Conservation (phyloP, 2,329 filamentous ascomycete species). For the Paraconiothyrium brasiliense region DNA sequence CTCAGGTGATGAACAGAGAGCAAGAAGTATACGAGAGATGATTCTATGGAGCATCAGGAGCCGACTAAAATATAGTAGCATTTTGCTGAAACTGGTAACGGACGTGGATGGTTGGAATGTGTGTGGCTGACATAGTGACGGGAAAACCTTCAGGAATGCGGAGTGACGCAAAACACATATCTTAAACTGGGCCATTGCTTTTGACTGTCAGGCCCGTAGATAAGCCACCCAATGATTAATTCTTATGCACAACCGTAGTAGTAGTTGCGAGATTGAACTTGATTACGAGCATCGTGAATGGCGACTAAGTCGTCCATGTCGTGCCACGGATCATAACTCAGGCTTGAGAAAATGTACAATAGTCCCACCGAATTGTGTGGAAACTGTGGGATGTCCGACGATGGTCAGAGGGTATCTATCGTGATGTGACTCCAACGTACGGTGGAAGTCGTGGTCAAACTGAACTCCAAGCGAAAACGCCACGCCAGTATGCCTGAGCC, state of each 20-base stretch:
- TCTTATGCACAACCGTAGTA: not conserved
- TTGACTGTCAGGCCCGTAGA: not conserved
- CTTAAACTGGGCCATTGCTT: not conserved
- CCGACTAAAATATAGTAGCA: not conserved
- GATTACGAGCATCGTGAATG: not conserved
- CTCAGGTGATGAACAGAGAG: constrained; percentile 1
- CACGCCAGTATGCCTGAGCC: constrained; percentile 12
- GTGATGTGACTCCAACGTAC: constrained; percentile 27
- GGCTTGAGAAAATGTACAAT: not conserved
- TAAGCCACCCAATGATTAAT: not conserved
- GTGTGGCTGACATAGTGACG: constrained; percentile 36
- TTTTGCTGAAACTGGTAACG: constrained; percentile 14
- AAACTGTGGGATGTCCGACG: constrained; percentile 13
- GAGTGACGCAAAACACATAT: constrained; percentile 20
- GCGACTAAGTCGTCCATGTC: not conserved
- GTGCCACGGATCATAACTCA: not conserved
- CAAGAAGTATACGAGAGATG: not conserved
- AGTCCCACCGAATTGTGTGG: not conserved
- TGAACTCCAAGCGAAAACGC: constrained; percentile 19
- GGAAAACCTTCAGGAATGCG: constrained; percentile 34
- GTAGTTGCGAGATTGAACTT: not conserved
- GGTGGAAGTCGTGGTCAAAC: constrained; percentile 27
- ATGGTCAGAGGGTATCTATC: constrained; percentile 38
- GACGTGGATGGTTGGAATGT: constrained; percentile 32
- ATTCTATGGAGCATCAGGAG: not conserved